Percentiles rank a stretch among this genome's conserved stretches.
Conservation (phyloP, 768 basidiomycete species). For the Leccinum disarticulatum region DNA sequence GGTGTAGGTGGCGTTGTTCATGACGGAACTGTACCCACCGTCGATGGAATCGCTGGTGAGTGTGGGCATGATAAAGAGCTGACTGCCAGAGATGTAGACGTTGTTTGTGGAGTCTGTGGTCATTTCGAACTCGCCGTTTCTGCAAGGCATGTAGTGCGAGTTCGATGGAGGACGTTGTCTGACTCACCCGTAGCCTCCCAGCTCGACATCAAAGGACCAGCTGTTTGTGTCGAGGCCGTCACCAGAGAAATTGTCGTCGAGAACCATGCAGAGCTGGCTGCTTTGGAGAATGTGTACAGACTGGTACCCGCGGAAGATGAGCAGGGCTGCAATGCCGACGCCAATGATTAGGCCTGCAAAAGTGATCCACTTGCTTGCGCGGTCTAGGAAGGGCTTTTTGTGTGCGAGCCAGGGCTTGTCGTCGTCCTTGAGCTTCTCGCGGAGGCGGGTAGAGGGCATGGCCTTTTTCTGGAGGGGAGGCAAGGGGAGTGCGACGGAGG, state of each 20-base stretch:
- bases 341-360: conserved; percentile 44
- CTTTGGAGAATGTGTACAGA: conserved; percentile 37
- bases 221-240: conserved; percentile 40
- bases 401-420: conserved; percentile 49
- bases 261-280: conserved; percentile 41
- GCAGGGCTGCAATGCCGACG: conserved; percentile 37
- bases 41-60: conserved; percentile 50
- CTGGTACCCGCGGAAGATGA: conserved; percentile 47
- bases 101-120: conserved; percentile 42
- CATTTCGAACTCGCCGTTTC: conserved; percentile 58
- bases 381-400: conserved; percentile 30
- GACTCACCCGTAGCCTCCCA: conserved; percentile 52
- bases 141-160: conserved; percentile 13
- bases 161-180: neutral
- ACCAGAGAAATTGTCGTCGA: conserved; percentile 49
- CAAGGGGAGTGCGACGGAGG: conserved; percentile 36
- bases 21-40: conserved; percentile 36
- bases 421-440: conserved; percentile 47
- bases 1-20: conserved; percentile 39
- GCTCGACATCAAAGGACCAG: conserved; percentile 51
- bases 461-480: conserved; percentile 39
- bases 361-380: conserved; percentile 50
- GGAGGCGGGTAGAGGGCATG: conserved; percentile 48
- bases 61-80: conserved; percentile 60
- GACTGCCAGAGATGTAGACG: conserved; percentile 46